Evolutionary conservation across 2,329 filamentous ascomycete species (phyloP), one percentile per base, ranked within the genome.

Genomic region (Sporothrix phasma): DNA sequence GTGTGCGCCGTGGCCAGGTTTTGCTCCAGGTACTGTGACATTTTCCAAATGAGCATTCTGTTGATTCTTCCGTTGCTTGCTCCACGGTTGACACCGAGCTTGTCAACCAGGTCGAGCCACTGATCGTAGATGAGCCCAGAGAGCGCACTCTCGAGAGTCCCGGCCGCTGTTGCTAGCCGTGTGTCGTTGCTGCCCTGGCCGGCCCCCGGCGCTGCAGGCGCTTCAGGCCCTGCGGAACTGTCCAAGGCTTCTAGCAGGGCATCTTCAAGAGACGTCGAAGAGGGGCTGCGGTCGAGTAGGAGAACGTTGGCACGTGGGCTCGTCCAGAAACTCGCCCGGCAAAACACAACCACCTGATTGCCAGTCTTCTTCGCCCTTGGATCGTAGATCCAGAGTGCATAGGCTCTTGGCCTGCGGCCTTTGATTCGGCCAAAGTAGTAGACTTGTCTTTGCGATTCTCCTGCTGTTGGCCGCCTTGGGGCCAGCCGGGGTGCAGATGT

Each of bases 101-200:
- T 39, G 10, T 76, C 76, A 51, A 77, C 73, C 29, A 78, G 71
- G 3, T 74, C 72, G 6, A 71, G 67, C 76, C 76, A 78, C 60
- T 73, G 72, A 49, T 70, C 68, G 58, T 72, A 69, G 1, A 69
- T 70, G 6, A 68, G 56, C 22, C 70, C 66, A 3, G 68, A 62
- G 15, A 75, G 53, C 3, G 69, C 15, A 7, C 63, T 56, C 3
- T 53, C 45, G 0, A 73, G 64, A 4, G 54, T 5, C 5, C 63
- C 49, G 15, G 65, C 63, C 3, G 10, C 10, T 29, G 29, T 29
- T n/a, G 58, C 58, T 39, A 17, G 26, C 15, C 31, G n/a, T 19
- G 37, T 3, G 10, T 13, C 24, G 17, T 22, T 43, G 31, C 1
- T 5, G 39, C 13, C 17, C 24, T n/a, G 26, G 5, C 8, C n/a